A percentile compares a stretch with the other conserved stretches of the same genome.
Evolutionary conservation across 208 protist species (phyloP).

Genomic region (Balamuthia mandrillaris): DNA sequence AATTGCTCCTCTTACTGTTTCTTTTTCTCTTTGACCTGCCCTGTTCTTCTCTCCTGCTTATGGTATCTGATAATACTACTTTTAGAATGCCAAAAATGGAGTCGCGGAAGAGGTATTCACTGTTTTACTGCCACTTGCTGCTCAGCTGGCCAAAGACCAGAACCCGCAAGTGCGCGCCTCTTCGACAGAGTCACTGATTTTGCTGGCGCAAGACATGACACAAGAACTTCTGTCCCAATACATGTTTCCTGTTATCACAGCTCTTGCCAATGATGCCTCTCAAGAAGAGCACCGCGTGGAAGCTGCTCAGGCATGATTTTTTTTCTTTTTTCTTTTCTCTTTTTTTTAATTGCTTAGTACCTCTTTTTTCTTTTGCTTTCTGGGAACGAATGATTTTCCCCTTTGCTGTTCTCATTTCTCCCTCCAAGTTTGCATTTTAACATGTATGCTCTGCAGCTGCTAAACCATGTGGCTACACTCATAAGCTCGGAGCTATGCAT

Average conservation of each 20-base stretch:
- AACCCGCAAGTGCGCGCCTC: neutral
- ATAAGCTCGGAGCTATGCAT: conserved; percentile 4
- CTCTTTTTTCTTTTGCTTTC: no score
- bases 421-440: neutral
- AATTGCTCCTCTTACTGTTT: neutral
- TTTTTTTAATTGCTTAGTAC: no score
- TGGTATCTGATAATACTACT: no score
- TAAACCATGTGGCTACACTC: neutral
- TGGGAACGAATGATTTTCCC: no score
- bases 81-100: neutral
- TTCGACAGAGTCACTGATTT: neutral
- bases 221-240: neutral
- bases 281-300: conserved; percentile 1
- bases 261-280: neutral
- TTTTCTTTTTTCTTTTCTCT: neutral
- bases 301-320: neutral
- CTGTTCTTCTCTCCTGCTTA: neutral
- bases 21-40: neutral
- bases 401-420: no score
- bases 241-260: neutral
- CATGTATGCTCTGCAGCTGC: neutral
- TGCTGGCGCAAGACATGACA: neutral
- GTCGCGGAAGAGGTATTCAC: neutral
- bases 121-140: neutral
- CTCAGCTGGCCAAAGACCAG: neutral